Percentiles rank a stretch among this genome's conserved stretches.
Conservation (phyloP, 441 rosid genomes). For the Eutrema salsugineum region DNA sequence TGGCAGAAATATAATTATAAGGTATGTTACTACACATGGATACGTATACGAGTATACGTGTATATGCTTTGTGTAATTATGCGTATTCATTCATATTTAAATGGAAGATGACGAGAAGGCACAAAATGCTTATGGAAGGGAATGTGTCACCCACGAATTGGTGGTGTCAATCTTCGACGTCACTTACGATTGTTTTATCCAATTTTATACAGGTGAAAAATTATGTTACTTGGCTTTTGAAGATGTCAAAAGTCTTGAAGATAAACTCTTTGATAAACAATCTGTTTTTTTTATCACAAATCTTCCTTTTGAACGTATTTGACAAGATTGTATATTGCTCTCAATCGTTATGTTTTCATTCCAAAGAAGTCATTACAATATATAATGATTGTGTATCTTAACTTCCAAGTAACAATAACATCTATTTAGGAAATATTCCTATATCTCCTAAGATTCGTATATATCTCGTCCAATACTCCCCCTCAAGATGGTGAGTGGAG, state of each 20-base stretch:
- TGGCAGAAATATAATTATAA: background rate
- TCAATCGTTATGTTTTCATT: too few species aligned
- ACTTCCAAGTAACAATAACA: too few species aligned
- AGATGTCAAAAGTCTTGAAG: conserved; percentile 17
- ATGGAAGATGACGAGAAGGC: conserved; percentile 31
- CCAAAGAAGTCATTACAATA: too few species aligned
- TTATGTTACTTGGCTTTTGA: conserved; percentile 19
- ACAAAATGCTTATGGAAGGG: conserved; percentile 29
- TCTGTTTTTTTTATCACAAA: background rate
- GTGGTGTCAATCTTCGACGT: conserved; percentile 18
- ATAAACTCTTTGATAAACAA: background rate
- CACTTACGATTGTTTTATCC: conserved; percentile 11
- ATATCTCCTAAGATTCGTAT: too few species aligned
- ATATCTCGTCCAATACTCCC: background rate
- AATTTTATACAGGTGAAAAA: background rate
- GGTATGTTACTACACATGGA: background rate
- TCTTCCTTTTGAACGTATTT: background rate
- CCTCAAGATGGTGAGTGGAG: too few species aligned
- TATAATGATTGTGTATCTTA: too few species aligned
- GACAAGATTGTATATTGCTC: too few species aligned
- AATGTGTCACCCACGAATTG: conserved; percentile 34
- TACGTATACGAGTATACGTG: conserved; percentile 18
- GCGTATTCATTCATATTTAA: background rate
- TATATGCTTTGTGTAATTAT: background rate
- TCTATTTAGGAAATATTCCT: too few species aligned